Base-by-base conservation (phyloP, 805 yeast genomes). In the Starmerella stellata region DNA sequence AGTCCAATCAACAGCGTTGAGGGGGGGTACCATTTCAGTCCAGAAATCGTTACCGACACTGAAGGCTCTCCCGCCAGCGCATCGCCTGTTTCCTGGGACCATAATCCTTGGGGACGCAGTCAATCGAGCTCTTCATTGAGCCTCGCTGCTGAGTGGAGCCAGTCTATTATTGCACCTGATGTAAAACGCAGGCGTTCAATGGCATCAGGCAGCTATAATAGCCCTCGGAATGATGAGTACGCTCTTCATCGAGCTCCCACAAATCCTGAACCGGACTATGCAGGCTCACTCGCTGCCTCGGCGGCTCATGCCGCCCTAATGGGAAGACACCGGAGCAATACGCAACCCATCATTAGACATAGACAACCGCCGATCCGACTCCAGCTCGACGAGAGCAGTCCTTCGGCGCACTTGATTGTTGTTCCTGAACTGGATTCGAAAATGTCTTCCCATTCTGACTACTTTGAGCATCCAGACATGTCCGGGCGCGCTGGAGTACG, bases 331-430 rank as follows among this genome's bases (percentile, higher is more conserved):
- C 42, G 49, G 4, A 43, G 45, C 39, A 24, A 39, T 11, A 38
- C 48, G 2, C 52, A 47, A 30, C 47, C 48, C 4, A 25, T 37
- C 1, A 21, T 38, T 23, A 34, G 48, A 5, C 40, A 44, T 11
- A 40, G 44, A 4, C 52, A 41, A 34, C 46, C 47, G 8, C 39
- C 46, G 4, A 34, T 48, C 28, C 45, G 51, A 9, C 37, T 48
- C 34, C 46, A 44, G 35, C 39, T 48, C 14, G 51, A 47, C 16
- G 50, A 47, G 16, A 38, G 35, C 33, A 39, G 37, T 34, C 38
- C 46, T 30, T 27, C 45, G 5, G 51, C 51, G 3, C 45, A 44
- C 20, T 37, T 48, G 1, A 48, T 48, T 1, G 42, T 47, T n/a
- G 33, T 45, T 5, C 42, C 41, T 1, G 39, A 43, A 27, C 35